Evolutionary conservation across 345 rosid species (phyloP), one percentile per base, ranked within the genome.

Genomic region (Eucalyptus leucophloia): DNA sequence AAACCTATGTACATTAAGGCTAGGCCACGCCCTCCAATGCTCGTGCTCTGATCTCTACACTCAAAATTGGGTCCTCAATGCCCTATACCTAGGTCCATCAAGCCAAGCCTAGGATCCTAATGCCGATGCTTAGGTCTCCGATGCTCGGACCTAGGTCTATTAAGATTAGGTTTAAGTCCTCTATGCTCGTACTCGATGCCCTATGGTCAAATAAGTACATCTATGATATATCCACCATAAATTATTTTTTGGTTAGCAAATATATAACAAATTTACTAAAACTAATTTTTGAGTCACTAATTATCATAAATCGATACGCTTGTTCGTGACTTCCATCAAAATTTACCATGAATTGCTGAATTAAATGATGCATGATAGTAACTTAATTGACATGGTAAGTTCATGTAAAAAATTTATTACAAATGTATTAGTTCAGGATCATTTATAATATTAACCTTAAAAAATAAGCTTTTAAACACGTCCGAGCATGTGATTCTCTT

Each of bases 241-340:
- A 3, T 53, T 53, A 19, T 51, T 51, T 51, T 51, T 51, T 51
- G 21, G 0, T 51, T 1, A 50, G 54, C 21, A 50, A 17, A 7
- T 0, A 53, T 53, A 53, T 53, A 53, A 53, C 11, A 53, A 53
- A 53, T 19, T 21, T 21, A 53, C 2, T 4, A 53, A 53, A 53
- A 53, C 0, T 4, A 53, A 53, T 21, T 53, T 53, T 21, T 53
- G 11, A 0, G 26, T 0, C 26, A 21, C 1, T 53, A 21, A 53
- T 21, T 11, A 1, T 8, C 0, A 0, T 53, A 53, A 53, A 53
- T 0, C 0, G 0, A 53, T 53, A 0, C 0, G 11, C 5, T 8
- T 53, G 26, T 53, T 4, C 0, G 1, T 19, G 24, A 53, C 56
- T 53, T 53, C 1, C 1, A 0, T 8, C 58, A 21, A 53, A 53